phyloP scores from a whole-genome alignment of 345 rosid species.

The Rhizophora apiculata region DNA sequence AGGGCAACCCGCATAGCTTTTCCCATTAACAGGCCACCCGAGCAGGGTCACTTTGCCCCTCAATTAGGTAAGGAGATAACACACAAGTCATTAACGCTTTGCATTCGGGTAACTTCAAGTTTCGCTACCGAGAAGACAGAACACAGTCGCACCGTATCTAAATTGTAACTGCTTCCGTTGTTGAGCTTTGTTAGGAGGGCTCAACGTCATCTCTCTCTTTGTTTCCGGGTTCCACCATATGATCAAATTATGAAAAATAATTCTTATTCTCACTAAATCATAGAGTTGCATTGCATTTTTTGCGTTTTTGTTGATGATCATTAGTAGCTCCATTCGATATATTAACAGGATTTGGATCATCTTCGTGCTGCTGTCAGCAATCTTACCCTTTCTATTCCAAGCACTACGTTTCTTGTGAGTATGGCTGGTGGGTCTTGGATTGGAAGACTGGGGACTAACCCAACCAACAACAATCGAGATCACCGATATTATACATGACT shows the following conservation, averaged over 20 bases:
- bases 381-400: no score
- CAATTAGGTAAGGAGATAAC: constrained; percentile 12
- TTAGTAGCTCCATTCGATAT: no score
- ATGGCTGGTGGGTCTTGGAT: no score
- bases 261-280: not conserved
- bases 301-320: no score
- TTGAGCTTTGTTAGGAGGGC: constrained; percentile 7
- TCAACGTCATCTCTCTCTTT: not conserved
- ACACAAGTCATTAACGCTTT: constrained; percentile 17
- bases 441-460: no score
- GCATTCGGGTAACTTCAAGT: constrained; percentile 19
- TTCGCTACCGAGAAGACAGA: constrained; percentile 10
- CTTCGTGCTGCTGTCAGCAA: no score
- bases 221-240: not conserved
- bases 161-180: constrained; percentile 20
- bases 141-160: constrained; percentile 21
- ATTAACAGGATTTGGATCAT: no score
- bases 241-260: not conserved
- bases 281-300: no score
- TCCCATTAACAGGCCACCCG: constrained; percentile 12
- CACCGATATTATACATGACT: no score
- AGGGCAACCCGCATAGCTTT: constrained; percentile 13
- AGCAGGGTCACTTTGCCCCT: not conserved
- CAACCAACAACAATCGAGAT: no score
- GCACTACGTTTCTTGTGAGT: no score